Conservation (phyloP, 1,139 yeast species). For the Barnettozyma hawaiiensis region DNA sequence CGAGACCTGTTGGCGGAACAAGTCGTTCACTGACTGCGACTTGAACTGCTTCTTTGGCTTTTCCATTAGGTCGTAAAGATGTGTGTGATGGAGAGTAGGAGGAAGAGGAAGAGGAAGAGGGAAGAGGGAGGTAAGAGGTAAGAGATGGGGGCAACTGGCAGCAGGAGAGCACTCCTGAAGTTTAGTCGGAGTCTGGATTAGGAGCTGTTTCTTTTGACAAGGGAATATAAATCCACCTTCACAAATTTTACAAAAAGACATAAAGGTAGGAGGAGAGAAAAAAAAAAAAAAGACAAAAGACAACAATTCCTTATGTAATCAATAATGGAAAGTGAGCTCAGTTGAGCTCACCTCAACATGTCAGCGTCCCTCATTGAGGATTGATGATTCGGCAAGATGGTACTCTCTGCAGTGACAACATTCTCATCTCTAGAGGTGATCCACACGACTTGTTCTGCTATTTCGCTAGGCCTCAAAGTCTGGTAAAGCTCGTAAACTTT, state of each 20-base stretch:
- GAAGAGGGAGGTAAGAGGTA: no score
- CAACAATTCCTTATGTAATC: not conserved
- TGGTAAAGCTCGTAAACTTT: conserved; percentile 58
- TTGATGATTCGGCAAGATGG: conserved; percentile 63
- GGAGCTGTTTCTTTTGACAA: not conserved
- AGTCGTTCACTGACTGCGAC: conserved; percentile 24
- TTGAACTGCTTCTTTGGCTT: conserved; percentile 25
- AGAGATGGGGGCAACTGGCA: not conserved
- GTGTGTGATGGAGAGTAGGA: no score
- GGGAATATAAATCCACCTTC: no score
- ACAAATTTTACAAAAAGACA: not conserved
- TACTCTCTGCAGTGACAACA: conserved; percentile 62
- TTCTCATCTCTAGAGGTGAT: conserved; percentile 30
- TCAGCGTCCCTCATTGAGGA: conserved; percentile 33
- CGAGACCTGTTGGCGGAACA: conserved; percentile 21
- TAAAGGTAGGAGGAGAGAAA: no score
- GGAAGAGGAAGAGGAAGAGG: no score
- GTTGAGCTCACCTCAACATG: not conserved
- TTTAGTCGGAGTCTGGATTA: not conserved
- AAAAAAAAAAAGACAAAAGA: no score
- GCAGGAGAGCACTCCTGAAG: not conserved
- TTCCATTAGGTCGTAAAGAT: no score
- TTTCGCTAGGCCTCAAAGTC: conserved; percentile 59
- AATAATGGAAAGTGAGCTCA: not conserved
- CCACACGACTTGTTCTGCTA: conserved; percentile 51